Base-by-base conservation (phyloP, 345 rosid species). In the Citrus sinensis region DNA sequence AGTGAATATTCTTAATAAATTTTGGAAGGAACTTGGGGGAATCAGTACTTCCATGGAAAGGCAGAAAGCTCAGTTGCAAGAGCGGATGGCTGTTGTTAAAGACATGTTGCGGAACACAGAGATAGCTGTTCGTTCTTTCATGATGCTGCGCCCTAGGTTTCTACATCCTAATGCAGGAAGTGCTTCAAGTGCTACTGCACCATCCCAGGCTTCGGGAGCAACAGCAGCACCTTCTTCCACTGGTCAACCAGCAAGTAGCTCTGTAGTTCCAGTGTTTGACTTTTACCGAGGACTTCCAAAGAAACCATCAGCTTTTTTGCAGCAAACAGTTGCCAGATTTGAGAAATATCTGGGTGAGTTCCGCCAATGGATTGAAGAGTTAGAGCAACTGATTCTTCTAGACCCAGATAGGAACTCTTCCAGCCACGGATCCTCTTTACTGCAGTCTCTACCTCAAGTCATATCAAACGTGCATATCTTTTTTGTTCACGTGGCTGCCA, bases 401-500 rank as follows among this genome's bases (percentile, higher is more conserved):
- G 92, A 90, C 85, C 87, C 97, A 65, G 93, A 89, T 61, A 88
- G 86, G 87, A 90, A 88, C 77, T 87, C 77, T 73, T 81, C 88
- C 29, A 80, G 76, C 77, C 84, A 83, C 13, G 83, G 89, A 78
- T 88, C 92, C 27, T 86, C 94, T 40, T 82, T 91, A 78, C 81
- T 92, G 82, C 94, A 88, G 76, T 90, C 98, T 84, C 97, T 96
- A 82, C 99, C 98, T 2, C 86, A 90, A 83, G 92, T 96, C 77
- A 91, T 96, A 91, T 87, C 92, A 84, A 92, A 96, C 84, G 92
- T 91, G 75, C 97, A 96, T 61, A 93, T 89, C 84, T 89, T 91
- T 87, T 94, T 94, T 87, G 92, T 96, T 79, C 98, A 94, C 82
- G 95, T 92, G 70, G 98, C 99, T 86, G 94, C 98, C 29, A 96